Evolutionary conservation across 2,329 filamentous ascomycete species (phyloP).

Genomic region (Dactylellina drechsleri): DNA sequence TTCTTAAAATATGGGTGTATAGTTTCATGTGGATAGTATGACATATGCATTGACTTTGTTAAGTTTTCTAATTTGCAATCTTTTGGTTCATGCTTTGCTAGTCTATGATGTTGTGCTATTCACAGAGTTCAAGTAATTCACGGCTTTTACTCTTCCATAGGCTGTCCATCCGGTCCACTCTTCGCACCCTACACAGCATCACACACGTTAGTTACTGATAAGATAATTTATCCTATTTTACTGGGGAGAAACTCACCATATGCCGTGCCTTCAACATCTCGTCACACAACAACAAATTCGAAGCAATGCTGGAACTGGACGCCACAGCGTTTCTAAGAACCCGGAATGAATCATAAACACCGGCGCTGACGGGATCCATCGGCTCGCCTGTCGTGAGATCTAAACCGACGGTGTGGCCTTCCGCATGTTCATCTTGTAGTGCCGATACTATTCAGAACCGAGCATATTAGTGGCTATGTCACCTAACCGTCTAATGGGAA

Average conservation of each 20-base stretch:
- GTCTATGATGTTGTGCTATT: constrained; percentile 47
- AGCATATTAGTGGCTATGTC: no score
- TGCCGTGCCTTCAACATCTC: constrained; percentile 97
- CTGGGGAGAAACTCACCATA: constrained; percentile 70
- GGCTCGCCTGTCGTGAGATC: constrained; percentile 87
- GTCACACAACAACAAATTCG: constrained; percentile 92
- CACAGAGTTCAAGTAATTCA: constrained; percentile 22
- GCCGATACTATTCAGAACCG: constrained; percentile 72
- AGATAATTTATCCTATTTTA: constrained; percentile 2
- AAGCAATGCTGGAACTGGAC: constrained; percentile 92
- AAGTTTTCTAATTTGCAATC: constrained; percentile 27
- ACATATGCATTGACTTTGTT: constrained; percentile 40
- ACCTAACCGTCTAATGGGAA: background rate
- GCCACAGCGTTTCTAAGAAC: constrained; percentile 93
- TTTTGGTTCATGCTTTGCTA: constrained; percentile 21
- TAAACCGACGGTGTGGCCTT: constrained; percentile 86
- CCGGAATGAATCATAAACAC: constrained; percentile 95
- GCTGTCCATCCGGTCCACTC: constrained; percentile 56
- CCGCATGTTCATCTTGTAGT: constrained; percentile 83
- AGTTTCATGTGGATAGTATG: constrained; percentile 1
- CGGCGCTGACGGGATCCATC: constrained; percentile 93
- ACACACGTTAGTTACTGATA: constrained; percentile 8
- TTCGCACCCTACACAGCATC: constrained; percentile 54
- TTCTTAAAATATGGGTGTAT: background rate
- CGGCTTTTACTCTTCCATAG: constrained; percentile 43